These are phyloP conservation scores for Straminergon stramineum DNA, from an alignment of 225 moss, liverwort and hornwort genomes.

Conservation along the genomic window DNA sequence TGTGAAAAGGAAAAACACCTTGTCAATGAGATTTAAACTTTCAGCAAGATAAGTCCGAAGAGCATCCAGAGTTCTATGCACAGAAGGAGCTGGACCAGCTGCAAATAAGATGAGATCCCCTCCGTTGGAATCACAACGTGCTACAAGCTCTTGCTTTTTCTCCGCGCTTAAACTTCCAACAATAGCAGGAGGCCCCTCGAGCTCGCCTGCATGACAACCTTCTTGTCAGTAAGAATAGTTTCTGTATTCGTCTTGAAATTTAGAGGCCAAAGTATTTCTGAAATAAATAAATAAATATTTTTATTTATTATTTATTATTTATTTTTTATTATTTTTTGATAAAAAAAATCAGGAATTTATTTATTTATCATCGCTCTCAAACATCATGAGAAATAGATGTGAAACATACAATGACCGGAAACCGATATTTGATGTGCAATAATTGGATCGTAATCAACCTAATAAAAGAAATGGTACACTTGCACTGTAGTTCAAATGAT, in stretches of 20 bases:
- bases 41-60: conserved; percentile 84
- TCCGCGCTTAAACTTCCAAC: conserved; percentile 49
- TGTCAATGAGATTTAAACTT: conserved; percentile 63
- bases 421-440: not conserved
- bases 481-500: not conserved
- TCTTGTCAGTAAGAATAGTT: not conserved
- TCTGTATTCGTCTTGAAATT: not conserved
- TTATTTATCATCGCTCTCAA: not conserved
- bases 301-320: no score
- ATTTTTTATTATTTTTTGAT: no score
- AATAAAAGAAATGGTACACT: not conserved
- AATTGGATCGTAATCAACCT: not conserved
- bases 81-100: conserved; percentile 47
- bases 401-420: not conserved
- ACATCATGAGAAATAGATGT: not conserved
- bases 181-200: conserved; percentile 79
- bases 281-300: no score
- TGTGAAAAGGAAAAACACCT: conserved; percentile 23
- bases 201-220: conserved; percentile 35
- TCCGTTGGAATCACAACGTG: conserved; percentile 38
- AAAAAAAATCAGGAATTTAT: not conserved
- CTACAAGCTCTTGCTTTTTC: conserved; percentile 40
- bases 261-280: not conserved
- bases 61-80: conserved; percentile 63
- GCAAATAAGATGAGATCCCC: conserved; percentile 89